phyloP scores from a whole-genome alignment of 179 eudicot species.

The Dionaea muscipula region DNA sequence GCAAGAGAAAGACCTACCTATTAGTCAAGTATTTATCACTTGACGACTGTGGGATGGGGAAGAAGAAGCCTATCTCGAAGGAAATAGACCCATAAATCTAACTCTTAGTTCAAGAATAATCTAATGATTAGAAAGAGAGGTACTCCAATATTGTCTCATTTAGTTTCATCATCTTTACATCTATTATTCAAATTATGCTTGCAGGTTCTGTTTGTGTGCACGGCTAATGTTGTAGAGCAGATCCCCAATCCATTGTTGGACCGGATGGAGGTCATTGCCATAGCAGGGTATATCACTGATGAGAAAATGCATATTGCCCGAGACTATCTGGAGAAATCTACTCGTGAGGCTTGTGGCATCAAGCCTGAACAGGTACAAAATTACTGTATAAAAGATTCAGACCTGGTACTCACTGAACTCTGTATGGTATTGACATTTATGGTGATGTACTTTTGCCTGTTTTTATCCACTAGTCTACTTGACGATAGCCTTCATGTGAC shows the following conservation, averaged over 20 bases:
- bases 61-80: too few relatives aligned
- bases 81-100: too few relatives aligned
- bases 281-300: slow-evolving; percentile 94
- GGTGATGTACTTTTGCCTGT: too few relatives aligned
- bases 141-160: not conserved
- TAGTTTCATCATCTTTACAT: slow-evolving; percentile 2
- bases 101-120: too few relatives aligned
- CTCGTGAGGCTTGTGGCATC: slow-evolving; percentile 91
- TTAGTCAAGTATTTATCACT: too few relatives aligned
- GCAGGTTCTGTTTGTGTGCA: slow-evolving; percentile 97
- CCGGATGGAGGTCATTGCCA: slow-evolving; percentile 88
- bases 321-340: slow-evolving; percentile 85
- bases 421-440: too few relatives aligned
- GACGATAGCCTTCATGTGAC: too few relatives aligned
- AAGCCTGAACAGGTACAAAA: slow-evolving; percentile 76
- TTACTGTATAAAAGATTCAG: not conserved
- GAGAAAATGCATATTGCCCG: slow-evolving; percentile 98
- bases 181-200: slow-evolving; percentile 10
- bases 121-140: too few relatives aligned
- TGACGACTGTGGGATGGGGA: too few relatives aligned
- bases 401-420: too few relatives aligned
- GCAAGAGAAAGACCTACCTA: too few relatives aligned
- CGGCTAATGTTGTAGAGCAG: slow-evolving; percentile 83
- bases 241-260: slow-evolving; percentile 91
- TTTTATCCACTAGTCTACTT: too few relatives aligned